Conservation (phyloP, 2,329 filamentous ascomycete species). For the Capronia epimyces region DNA sequence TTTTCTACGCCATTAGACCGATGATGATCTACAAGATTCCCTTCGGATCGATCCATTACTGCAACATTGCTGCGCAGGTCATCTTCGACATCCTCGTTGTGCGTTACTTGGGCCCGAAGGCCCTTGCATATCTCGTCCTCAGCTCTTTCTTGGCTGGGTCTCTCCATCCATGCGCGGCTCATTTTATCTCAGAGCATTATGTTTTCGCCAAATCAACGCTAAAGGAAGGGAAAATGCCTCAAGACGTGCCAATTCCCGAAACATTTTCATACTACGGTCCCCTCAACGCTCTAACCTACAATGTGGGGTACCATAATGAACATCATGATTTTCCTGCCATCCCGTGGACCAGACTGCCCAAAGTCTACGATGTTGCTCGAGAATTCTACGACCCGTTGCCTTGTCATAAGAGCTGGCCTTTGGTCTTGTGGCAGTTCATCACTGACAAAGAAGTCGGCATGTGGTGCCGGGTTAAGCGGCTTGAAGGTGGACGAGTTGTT, state of each 20-base stretch:
- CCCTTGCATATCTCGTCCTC: conserved; percentile 76
- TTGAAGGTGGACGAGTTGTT: conserved; percentile 64
- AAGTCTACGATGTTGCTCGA: conserved; percentile 69
- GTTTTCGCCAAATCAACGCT: conserved; percentile 54
- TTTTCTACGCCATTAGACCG: conserved; percentile 95
- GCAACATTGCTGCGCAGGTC: conserved; percentile 75
- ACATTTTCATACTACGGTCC: conserved; percentile 96
- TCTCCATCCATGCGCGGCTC: conserved; percentile 87
- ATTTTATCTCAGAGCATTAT: conserved; percentile 98
- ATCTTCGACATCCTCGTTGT: conserved; percentile 70
- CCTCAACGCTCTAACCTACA: conserved; percentile 89
- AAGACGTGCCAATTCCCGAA: conserved; percentile 63
- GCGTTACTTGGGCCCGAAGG: conserved; percentile 54
- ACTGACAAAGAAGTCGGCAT: conserved; percentile 83
- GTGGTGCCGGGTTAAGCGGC: conserved; percentile 87
- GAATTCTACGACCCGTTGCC: conserved; percentile 92
- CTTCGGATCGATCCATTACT: conserved; percentile 73
- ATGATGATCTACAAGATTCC: conserved; percentile 91
- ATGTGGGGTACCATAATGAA: conserved; percentile 96
- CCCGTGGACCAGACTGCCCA: conserved; percentile 82
- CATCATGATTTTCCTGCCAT: conserved; percentile 98
- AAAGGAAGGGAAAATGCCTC: conserved; percentile 32
- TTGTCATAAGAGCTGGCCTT: conserved; percentile 80
- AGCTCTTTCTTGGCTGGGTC: conserved; percentile 91
- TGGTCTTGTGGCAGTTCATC: conserved; percentile 94